A percentile compares a stretch with the other conserved stretches of the same genome.
Conservation (phyloP, 2,329 filamentous ascomycete genomes). For the Penicillium hordei region DNA sequence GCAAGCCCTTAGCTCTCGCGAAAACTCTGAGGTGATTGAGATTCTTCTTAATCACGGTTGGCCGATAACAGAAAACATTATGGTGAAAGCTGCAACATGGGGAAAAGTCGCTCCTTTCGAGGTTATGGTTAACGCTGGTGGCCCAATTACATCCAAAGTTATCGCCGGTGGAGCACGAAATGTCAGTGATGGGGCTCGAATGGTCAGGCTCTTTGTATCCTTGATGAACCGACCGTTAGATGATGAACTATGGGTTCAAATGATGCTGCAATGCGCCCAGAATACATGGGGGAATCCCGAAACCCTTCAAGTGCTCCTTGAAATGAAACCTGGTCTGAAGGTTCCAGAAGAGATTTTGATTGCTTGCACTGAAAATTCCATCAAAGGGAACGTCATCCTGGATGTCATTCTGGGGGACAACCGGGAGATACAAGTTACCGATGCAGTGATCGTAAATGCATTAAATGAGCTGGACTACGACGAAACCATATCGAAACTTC, state of each 20-base stretch:
- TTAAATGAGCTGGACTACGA: neutral
- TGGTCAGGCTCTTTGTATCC: neutral
- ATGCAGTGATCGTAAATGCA: neutral
- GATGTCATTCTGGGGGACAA: neutral
- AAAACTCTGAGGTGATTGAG: neutral
- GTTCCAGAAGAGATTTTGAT: neutral
- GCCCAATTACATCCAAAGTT: neutral
- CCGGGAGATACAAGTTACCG: neutral
- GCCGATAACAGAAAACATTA: neutral
- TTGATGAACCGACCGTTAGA: neutral
- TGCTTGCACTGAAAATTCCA: neutral
- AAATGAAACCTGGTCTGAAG: neutral
- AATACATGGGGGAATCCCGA: neutral
- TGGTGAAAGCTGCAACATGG: neutral
- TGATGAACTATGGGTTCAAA: neutral
- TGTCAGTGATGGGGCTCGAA: neutral
- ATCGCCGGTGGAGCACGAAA: neutral
- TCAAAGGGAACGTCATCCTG: neutral
- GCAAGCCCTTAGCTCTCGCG: neutral
- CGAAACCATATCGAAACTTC: neutral
- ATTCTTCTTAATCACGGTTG: neutral
- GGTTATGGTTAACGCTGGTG: neutral
- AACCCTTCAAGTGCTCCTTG: neutral
- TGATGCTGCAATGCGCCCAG: neutral
- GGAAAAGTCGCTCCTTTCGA: neutral